A percentile compares a stretch with the other conserved stretches of the same genome.
Conservation (phyloP, 805 yeast species). For the Ogataea nonfermentans region DNA sequence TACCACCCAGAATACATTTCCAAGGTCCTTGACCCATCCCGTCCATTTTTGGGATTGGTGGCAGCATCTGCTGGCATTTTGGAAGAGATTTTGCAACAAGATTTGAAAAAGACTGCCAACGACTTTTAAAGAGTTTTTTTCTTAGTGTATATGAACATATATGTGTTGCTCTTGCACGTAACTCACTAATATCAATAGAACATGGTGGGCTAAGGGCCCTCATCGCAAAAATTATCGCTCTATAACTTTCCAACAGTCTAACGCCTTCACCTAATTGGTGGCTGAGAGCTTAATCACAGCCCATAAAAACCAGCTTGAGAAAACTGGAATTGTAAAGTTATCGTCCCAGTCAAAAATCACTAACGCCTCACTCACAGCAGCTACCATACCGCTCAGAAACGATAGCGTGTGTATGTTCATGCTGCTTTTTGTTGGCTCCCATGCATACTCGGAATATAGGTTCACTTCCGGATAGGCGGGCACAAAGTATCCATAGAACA, state of each 20-base stretch:
- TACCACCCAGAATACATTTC: constrained; percentile 98
- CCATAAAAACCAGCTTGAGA: constrained; percentile 65
- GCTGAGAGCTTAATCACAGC: constrained; percentile 22
- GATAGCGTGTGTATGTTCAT: constrained; percentile 55
- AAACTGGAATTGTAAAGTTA: constrained; percentile 89
- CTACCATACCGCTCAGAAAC: constrained; percentile 70
- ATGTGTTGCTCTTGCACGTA: constrained; percentile 7
- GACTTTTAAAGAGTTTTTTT: constrained; percentile 28
- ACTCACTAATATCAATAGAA: constrained; percentile 6
- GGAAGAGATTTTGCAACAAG: constrained; percentile 55
- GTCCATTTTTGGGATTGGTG: constrained; percentile 93
- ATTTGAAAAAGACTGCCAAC: constrained; percentile 29
- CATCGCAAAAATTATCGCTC: constrained; percentile 7
- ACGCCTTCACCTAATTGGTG: background rate
- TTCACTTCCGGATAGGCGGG: constrained; percentile 60
- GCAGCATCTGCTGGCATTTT: constrained; percentile 90
- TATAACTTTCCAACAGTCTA: background rate
- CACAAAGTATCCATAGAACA: constrained; percentile 70
- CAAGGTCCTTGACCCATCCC: constrained; percentile 93
- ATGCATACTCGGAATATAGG: constrained; percentile 50
- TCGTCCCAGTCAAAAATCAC: constrained; percentile 81
- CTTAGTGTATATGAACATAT: constrained; percentile 6
- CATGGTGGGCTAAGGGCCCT: constrained; percentile 11
- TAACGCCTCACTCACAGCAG: constrained; percentile 83
- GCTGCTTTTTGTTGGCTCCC: constrained; percentile 60